These are phyloP conservation scores for Metschnikowia anglica DNA, from an alignment of 805 yeast species.

Conservation along the genomic window DNA sequence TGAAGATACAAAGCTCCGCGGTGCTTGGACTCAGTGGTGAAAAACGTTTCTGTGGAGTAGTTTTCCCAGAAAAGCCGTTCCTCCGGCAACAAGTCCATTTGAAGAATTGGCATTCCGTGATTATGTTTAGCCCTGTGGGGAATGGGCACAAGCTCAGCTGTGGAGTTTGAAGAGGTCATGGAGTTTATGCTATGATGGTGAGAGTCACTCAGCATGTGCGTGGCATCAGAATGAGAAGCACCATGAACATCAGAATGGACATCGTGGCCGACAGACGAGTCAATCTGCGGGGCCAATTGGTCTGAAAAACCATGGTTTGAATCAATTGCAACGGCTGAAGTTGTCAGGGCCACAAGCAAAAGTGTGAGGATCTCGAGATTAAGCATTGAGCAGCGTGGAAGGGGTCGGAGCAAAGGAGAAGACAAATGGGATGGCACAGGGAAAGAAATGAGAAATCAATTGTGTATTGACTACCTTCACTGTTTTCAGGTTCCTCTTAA, in stretches of 20 bases:
- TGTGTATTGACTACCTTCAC: no score
- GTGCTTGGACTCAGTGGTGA: conserved; percentile 52
- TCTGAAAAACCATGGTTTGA: not conserved
- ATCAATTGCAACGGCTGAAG: not conserved
- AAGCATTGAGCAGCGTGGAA: not conserved
- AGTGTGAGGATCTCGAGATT: not conserved
- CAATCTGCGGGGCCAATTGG: no score
- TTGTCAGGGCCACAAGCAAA: not conserved
- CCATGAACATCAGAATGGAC: not conserved
- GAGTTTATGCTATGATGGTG: not conserved
- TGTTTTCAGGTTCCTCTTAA: no score
- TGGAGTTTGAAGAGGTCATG: not conserved
- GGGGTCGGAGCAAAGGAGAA: not conserved
- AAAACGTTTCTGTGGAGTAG: conserved; percentile 76
- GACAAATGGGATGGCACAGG: no score
- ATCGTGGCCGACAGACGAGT: no score
- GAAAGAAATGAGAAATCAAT: no score
- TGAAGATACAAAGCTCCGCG: conserved; percentile 57
- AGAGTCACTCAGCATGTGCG: not conserved
- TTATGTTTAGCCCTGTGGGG: conserved; percentile 41
- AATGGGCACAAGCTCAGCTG: conserved; percentile 23
- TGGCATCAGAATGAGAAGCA: not conserved
- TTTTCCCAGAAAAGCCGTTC: conserved; percentile 75
- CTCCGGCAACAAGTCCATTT: conserved; percentile 63
- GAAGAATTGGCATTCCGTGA: conserved; percentile 76